Conservation (phyloP, 2,329 filamentous ascomycete species). For the Lecanosticta acicola region DNA sequence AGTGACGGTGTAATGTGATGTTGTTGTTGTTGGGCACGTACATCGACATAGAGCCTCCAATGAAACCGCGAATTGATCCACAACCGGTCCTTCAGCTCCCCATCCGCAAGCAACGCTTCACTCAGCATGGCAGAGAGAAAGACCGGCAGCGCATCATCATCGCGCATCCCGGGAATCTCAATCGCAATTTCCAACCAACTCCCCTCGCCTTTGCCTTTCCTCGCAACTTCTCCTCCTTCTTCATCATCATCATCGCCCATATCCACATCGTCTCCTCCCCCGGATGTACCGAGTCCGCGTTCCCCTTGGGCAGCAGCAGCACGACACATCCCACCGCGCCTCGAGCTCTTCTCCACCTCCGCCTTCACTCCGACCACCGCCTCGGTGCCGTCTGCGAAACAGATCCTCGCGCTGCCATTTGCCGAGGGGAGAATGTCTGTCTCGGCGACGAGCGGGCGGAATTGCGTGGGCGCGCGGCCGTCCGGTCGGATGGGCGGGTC, state of each 20-base stretch:
- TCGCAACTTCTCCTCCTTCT: neutral
- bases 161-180: conserved; percentile 83
- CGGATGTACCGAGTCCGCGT: conserved; percentile 8
- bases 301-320: conserved; percentile 10
- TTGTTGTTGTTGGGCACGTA: conserved; percentile 46
- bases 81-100: conserved; percentile 60
- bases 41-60: conserved; percentile 94
- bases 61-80: conserved; percentile 89
- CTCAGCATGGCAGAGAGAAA: conserved; percentile 83
- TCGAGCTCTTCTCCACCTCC: conserved; percentile 72
- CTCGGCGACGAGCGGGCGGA: conserved; percentile 85
- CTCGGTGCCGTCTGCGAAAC: conserved; percentile 91
- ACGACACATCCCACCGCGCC: conserved; percentile 17
- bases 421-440: conserved; percentile 81
- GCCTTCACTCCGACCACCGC: conserved; percentile 94
- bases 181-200: conserved; percentile 85
- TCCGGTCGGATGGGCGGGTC: conserved; percentile 83
- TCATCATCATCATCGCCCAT: conserved; percentile 34
- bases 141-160: conserved; percentile 84
- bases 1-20: too few relatives aligned
- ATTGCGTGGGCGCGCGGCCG: conserved; percentile 73
- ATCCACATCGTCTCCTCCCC: conserved; percentile 34
- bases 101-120: conserved; percentile 75
- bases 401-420: conserved; percentile 88
- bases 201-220: conserved; percentile 47